Evolutionary conservation across 805 yeast genomes (phyloP).

Genomic region (Monosporozyma unispora): DNA sequence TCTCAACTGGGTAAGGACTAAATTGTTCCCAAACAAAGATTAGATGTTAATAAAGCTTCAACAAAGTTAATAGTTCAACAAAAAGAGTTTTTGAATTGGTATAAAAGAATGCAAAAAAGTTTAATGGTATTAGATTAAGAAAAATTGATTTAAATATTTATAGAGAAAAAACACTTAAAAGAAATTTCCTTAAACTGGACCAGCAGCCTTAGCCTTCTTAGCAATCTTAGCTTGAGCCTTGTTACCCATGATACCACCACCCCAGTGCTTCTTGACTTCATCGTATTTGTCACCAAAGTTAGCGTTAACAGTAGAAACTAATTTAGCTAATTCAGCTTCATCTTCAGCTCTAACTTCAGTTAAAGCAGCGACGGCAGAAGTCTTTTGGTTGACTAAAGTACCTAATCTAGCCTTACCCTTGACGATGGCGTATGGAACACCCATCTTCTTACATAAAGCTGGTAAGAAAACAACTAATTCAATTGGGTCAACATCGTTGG

Average conservation of each 20-base stretch:
- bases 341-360: slow-evolving; percentile 93
- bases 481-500: slow-evolving; percentile 98
- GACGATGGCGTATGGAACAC: slow-evolving; percentile 97
- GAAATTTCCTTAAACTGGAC: slow-evolving; percentile 1
- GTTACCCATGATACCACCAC: slow-evolving; percentile 97
- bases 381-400: slow-evolving; percentile 94
- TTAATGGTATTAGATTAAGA: neutral
- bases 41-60: slow-evolving; percentile 5
- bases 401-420: slow-evolving; percentile 99
- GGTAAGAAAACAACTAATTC: slow-evolving; percentile 96
- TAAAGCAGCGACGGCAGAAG: slow-evolving; percentile 93
- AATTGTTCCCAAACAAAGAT: slow-evolving; percentile 1
- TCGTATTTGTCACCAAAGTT: slow-evolving; percentile 93
- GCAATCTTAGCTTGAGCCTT: slow-evolving; percentile 82
- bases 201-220: slow-evolving; percentile 58
- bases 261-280: slow-evolving; percentile 97
- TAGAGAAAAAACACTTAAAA: neutral
- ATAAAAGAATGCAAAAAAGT: neutral
- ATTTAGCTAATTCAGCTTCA: slow-evolving; percentile 87
- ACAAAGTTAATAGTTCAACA: slow-evolving; percentile 6
- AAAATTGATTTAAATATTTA: neutral
- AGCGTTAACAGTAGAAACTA: slow-evolving; percentile 85
- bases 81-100: neutral
- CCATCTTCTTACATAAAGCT: slow-evolving; percentile 98
- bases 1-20: neutral